Evolutionary conservation across 1,284 basidiomycete genomes (phyloP).

Genomic region (Grifola frondosa): DNA sequence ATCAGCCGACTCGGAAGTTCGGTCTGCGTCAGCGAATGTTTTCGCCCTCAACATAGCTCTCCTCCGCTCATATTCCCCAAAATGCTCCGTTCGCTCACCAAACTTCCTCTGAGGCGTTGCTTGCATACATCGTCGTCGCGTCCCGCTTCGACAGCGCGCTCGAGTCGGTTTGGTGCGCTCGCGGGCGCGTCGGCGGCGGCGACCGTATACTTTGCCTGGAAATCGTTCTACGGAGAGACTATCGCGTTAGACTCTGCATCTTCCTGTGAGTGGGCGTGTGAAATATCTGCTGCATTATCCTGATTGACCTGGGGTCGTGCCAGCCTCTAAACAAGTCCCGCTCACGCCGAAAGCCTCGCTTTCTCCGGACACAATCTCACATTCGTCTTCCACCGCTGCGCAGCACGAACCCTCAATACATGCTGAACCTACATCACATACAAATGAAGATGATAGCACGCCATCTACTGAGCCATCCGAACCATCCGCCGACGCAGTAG

Average conservation of each 20-base stretch:
- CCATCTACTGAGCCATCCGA: constrained; percentile 9
- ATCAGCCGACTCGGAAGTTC: constrained; percentile 11
- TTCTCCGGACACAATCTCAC: constrained; percentile 13
- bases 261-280: constrained; percentile 13
- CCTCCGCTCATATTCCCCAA: constrained; percentile 7
- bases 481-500: constrained; percentile 16
- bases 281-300: background rate
- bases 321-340: constrained; percentile 21
- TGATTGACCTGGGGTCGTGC: background rate
- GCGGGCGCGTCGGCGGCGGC: constrained; percentile 46
- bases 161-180: constrained; percentile 34
- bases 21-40: constrained; percentile 17
- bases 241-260: constrained; percentile 40
- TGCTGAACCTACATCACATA: background rate
- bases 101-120: constrained; percentile 42
- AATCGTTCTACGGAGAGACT: constrained; percentile 37
- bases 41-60: background rate
- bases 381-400: constrained; percentile 9
- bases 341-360: constrained; percentile 13
- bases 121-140: constrained; percentile 42
- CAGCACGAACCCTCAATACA: constrained; percentile 15
- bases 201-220: constrained; percentile 43
- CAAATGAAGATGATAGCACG: too few relatives aligned
- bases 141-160: constrained; percentile 20
- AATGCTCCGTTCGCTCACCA: constrained; percentile 39